Percentiles rank a stretch among this genome's conserved stretches.
phyloP scores from a whole-genome alignment of 2,329 filamentous ascomycete species.

The Neonectria punicea region DNA sequence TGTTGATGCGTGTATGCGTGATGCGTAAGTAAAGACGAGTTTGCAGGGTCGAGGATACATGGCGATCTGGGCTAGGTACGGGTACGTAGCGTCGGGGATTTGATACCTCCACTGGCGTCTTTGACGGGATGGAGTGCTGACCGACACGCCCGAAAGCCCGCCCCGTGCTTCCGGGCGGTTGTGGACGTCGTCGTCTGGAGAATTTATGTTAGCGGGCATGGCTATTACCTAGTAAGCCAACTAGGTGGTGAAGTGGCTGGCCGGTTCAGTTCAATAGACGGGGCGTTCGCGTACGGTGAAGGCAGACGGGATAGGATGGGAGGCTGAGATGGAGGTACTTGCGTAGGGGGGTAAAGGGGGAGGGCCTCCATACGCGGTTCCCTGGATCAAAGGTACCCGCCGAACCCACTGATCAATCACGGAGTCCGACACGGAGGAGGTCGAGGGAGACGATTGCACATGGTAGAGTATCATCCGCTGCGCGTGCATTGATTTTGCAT shows the following conservation, averaged over 20 bases:
- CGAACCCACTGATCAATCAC: constrained; percentile 3
- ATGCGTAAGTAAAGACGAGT: constrained; percentile 1
- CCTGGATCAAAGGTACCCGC: neutral
- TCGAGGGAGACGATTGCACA: neutral
- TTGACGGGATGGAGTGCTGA: neutral
- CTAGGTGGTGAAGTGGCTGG: constrained; percentile 8
- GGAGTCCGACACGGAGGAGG: neutral
- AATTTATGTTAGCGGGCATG: constrained; percentile 9
- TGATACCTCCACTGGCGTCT: neutral
- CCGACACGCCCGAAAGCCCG: constrained; percentile 29
- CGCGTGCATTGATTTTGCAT: constrained; percentile 10
- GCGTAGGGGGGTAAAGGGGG: constrained; percentile 5
- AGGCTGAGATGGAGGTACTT: neutral
- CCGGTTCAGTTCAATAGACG: neutral
- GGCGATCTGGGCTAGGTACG: neutral
- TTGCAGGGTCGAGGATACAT: constrained; percentile 8
- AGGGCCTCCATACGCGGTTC: constrained; percentile 4
- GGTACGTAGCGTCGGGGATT: constrained; percentile 9
- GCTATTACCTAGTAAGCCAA: neutral
- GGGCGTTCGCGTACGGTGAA: neutral
- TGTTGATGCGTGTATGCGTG: neutral
- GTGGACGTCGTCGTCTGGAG: constrained; percentile 16
- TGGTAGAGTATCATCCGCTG: neutral
- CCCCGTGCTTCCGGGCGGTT: constrained; percentile 30
- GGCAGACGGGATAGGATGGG: too few relatives aligned